Base-by-base conservation (phyloP, 106 monocot species). In the Gastrodia elata region DNA sequence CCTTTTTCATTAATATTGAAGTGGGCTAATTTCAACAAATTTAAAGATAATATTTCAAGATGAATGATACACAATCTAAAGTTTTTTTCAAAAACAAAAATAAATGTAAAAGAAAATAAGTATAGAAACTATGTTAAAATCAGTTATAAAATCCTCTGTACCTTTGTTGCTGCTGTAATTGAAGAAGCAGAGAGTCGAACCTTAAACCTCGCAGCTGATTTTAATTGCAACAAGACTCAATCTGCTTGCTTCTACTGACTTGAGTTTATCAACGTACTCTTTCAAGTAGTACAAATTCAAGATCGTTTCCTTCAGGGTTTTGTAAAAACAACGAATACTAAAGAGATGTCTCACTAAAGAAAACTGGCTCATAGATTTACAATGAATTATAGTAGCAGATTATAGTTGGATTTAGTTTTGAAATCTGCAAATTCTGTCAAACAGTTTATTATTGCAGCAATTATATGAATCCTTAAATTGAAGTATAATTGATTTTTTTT, bases 181-280 rank as follows among this genome's bases (percentile, higher is more conserved):
- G n/a, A n/a, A n/a, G n/a, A n/a, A n/a, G n/a, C n/a, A n/a, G n/a
- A n/a, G n/a, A n/a, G n/a, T n/a, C n/a, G n/a, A n/a, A n/a, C n/a
- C n/a, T n/a, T n/a, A n/a, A n/a, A n/a, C n/a, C n/a, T n/a, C n/a
- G n/a, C 85, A 16, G 93, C 84, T 76, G 88, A 87, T 73, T 85
- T 88, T 38, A 98, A 79, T 35, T 87, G 86, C 75, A 81, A 75
- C 14, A 55, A 93, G 83, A 30, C 73, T 59, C 15, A 74, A 79
- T 78, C 98, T 81, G 80, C 71, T 91, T 52, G 81, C 58, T 78
- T 93, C 93, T n/a, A 83, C 75, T 70, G 78, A 78, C 77, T 85
- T 83, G 15, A 93, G 83, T 55, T 91, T 91, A 8, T 89, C 93
- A 39, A 91, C 76, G 72, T 81, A 93, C 27, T 87, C 65, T 68